Conservation (phyloP, 768 basidiomycete genomes). For the Tylopilus plumbeoviolaceoides region DNA sequence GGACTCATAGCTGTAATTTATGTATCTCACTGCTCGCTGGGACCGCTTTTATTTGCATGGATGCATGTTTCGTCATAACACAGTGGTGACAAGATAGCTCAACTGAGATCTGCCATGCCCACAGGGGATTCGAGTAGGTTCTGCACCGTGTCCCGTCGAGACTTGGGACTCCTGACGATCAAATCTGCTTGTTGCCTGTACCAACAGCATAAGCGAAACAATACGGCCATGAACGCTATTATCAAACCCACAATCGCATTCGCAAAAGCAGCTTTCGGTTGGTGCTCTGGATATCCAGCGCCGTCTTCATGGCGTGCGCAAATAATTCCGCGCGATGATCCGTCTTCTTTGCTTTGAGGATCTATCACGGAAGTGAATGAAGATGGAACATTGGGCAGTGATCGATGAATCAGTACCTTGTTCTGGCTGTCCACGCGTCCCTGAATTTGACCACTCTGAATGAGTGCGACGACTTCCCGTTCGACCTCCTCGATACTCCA, state of each 20-base stretch:
- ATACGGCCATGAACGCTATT: background rate
- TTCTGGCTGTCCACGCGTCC: slow-evolving; percentile 88
- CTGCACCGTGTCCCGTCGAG: slow-evolving; percentile 22
- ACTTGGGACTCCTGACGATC: slow-evolving; percentile 62
- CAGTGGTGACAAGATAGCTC: background rate
- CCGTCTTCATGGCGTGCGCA: slow-evolving; percentile 68
- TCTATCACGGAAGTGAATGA: slow-evolving; percentile 38
- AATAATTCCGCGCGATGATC: slow-evolving; percentile 79
- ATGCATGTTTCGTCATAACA: background rate
- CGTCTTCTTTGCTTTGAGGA: slow-evolving; percentile 73
- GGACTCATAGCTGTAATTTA: slow-evolving; percentile 24
- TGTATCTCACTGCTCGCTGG: slow-evolving; percentile 2
- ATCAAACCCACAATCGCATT: slow-evolving; percentile 67
- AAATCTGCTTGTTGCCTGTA: slow-evolving; percentile 78
- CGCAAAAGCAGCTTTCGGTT: slow-evolving; percentile 79
- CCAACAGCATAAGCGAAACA: background rate
- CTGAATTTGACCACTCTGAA: slow-evolving; percentile 72
- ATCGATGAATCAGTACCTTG: slow-evolving; percentile 48
- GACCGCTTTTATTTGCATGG: background rate
- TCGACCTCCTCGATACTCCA: slow-evolving; percentile 72
- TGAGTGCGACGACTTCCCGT: slow-evolving; percentile 68
- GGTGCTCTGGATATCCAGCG: slow-evolving; percentile 62
- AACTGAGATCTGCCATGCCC: slow-evolving; percentile 12
- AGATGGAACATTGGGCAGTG: background rate
- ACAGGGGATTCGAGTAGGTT: slow-evolving; percentile 15